Evolutionary conservation across 495 filamentous ascomycete species (phyloP), one percentile per base, ranked within the genome.

Genomic region (Penicillium maclennaniae): DNA sequence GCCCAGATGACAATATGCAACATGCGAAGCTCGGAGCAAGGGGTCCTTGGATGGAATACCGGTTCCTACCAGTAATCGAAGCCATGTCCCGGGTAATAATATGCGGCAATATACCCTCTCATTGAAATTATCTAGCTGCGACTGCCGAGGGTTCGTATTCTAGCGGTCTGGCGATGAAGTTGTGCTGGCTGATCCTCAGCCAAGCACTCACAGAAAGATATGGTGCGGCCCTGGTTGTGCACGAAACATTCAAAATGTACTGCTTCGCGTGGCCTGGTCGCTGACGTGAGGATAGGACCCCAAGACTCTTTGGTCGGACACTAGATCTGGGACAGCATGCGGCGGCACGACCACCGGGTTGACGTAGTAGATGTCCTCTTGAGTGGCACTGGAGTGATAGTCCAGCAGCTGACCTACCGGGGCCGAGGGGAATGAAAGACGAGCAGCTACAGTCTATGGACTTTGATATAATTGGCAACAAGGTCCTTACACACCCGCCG

Each of bases 181-280:
- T 17, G 42, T 47, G 51, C 40, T 63, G 54, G 54, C 51, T 43
- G 40, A 7, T 36, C 42, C 21, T 46, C 14, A 17, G 21, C 51
- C 47, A 49, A 49, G 15, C 43, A 39, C 28, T 37, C 10, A 9
- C 17, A 56, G 44, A 42, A 52, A 39, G 43, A 27, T 51, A 27
- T 25, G 2, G 20, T 45, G 12, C 26, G 37, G 25, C 36, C 37
- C 28, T 14, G 14, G 20, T 38, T 16, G 38, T 14, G 19, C 19
- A 19, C 21, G 44, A 21, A 10, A 25, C 38, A 31, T 4, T 37
- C 26, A 34, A 9, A 6, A 45, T n/a, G 34, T 25, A 14, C 6
- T 25, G 16, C n/a, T 48, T 23, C 15, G 23, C 47, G 14, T 39
- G 19, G 14, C 20, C 14, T 47, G 31, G n/a, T 41, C 14, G 17